A percentile compares a stretch with the other conserved stretches of the same genome.
phyloP scores from a whole-genome alignment of 495 filamentous ascomycete genomes.

The Aspergillus ostianus region DNA sequence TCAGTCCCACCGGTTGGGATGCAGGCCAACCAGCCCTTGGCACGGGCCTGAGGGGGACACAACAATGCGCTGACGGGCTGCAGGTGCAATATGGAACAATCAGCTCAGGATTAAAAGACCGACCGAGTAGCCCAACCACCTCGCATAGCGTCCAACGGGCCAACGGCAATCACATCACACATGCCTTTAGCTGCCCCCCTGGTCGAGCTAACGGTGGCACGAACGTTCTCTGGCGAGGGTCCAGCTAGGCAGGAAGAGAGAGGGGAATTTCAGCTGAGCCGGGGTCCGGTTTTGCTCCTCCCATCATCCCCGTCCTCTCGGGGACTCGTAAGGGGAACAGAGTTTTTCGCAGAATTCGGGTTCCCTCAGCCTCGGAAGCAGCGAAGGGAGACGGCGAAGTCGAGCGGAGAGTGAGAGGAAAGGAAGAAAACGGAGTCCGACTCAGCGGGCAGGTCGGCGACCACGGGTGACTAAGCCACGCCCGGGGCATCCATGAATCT shows the following conservation, averaged over 20 bases:
- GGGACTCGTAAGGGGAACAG: too few relatives aligned
- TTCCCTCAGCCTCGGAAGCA: background rate
- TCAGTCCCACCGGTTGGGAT: background rate
- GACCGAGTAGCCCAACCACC: background rate
- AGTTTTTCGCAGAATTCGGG: background rate
- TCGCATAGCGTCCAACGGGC: background rate
- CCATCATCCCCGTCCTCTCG: background rate
- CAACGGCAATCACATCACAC: background rate
- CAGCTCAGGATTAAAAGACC: background rate
- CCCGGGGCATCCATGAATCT: too few relatives aligned
- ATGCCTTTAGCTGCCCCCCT: too few relatives aligned
- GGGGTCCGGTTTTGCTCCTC: too few relatives aligned
- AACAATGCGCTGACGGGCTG: background rate
- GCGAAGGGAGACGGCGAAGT: background rate
- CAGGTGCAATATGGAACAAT: background rate
- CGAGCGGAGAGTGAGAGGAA: too few relatives aligned
- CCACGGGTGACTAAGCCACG: background rate
- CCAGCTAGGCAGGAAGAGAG: too few relatives aligned
- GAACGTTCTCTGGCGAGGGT: background rate
- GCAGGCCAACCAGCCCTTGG: too few relatives aligned
- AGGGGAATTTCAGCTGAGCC: background rate
- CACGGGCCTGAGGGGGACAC: background rate
- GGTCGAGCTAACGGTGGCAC: background rate
- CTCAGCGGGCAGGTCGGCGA: background rate
- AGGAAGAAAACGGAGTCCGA: too few relatives aligned